These are phyloP conservation scores for Boeremia lycopersici DNA, from an alignment of 2,329 filamentous ascomycete genomes.

Conservation along the genomic window DNA sequence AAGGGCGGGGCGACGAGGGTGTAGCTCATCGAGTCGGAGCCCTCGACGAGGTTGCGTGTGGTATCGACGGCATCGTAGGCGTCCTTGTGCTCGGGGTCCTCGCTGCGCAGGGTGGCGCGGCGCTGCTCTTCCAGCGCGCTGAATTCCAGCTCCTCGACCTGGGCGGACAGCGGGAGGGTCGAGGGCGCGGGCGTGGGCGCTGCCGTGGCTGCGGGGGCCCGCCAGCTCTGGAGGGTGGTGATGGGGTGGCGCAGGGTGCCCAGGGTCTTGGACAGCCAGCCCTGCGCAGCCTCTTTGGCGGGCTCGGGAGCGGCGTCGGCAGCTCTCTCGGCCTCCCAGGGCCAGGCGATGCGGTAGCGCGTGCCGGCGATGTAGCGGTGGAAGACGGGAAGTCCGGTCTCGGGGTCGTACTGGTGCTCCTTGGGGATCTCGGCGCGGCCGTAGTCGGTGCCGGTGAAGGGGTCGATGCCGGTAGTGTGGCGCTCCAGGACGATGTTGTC, in stretches of 20 bases:
- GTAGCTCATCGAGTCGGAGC: conserved; percentile 64
- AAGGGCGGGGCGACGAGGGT: conserved; percentile 78
- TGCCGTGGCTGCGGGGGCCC: conserved; percentile 15
- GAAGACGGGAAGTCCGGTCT: conserved; percentile 38
- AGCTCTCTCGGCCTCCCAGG: conserved; percentile 32
- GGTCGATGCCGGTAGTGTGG: conserved; percentile 40
- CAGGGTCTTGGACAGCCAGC: conserved; percentile 21
- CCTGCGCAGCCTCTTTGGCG: conserved; percentile 16
- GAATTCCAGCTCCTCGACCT: conserved; percentile 20
- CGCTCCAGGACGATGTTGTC: conserved; percentile 41
- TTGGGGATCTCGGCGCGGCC: conserved; percentile 32
- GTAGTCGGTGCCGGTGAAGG: conserved; percentile 38
- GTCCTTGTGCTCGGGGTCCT: conserved; percentile 15
- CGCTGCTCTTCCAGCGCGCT: conserved; percentile 17
- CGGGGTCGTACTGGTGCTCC: conserved; percentile 39
- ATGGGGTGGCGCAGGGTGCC: conserved; percentile 27
- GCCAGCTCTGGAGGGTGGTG: conserved; percentile 23
- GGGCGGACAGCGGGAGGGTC: conserved; percentile 9
- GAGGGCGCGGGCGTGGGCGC: conserved; percentile 1
- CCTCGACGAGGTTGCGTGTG: conserved; percentile 74
- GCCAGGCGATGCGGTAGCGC: conserved; percentile 38
- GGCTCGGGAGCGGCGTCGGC: conserved; percentile 14
- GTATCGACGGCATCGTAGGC: conserved; percentile 68
- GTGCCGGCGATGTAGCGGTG: conserved; percentile 47
- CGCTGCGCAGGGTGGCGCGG: conserved; percentile 16